A percentile compares a stretch with the other conserved stretches of the same genome.
phyloP scores from a whole-genome alignment of 176 grass and related monocot species.

The Avena eriantha region DNA sequence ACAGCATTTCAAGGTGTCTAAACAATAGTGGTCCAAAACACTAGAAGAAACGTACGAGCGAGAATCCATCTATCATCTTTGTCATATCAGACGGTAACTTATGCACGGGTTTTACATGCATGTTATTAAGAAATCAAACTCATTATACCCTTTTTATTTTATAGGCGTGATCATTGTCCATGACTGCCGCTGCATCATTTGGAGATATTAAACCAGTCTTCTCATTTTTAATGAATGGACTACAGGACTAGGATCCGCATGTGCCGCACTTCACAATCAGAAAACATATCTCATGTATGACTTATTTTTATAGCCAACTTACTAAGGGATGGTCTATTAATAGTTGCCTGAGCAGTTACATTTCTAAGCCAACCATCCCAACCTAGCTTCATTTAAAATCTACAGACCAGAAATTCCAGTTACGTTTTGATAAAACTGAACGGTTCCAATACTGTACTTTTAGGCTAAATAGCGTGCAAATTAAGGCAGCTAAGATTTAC shows the following conservation, averaged over 20 bases:
- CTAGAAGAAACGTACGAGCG: not conserved
- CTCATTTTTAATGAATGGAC: constrained; percentile 10
- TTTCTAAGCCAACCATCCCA: not conserved
- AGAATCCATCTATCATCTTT: constrained; percentile 9
- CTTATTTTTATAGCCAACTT: constrained; percentile 7
- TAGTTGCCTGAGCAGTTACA: not conserved
- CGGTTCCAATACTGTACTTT: not conserved
- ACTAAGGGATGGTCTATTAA: not conserved
- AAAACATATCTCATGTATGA: constrained; percentile 8
- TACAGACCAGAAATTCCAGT: not conserved
- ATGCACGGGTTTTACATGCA: constrained; percentile 12
- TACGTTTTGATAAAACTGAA: not conserved
- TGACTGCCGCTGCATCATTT: constrained; percentile 25
- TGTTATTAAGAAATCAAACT: constrained; percentile 14
- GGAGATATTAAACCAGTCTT: constrained; percentile 25
- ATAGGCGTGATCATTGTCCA: constrained; percentile 44
- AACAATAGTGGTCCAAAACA: constrained; percentile 43
- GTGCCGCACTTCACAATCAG: not conserved
- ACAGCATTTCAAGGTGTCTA: constrained; percentile 34
- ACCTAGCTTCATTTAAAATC: not conserved
- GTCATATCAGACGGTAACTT: not conserved
- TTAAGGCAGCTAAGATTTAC: not conserved
- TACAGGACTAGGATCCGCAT: constrained; percentile 5
- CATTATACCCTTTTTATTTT: not conserved
- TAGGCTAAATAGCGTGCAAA: not conserved